A percentile compares a stretch with the other conserved stretches of the same genome.
Conservation (phyloP, 495 filamentous ascomycete genomes). For the Hypoxylon subgilvum region DNA sequence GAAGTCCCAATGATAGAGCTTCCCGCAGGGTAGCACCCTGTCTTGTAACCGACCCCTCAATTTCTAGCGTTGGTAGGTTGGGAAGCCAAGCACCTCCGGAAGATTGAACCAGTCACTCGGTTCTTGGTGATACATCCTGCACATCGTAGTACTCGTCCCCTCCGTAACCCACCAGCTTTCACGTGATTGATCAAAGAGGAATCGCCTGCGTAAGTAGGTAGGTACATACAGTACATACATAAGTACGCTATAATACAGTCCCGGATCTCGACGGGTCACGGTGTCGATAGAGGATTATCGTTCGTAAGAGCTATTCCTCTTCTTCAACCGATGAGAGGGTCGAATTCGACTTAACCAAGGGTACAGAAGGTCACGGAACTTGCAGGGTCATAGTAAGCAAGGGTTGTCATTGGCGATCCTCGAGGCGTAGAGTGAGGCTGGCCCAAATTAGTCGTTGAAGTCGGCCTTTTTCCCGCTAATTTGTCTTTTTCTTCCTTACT, state of each 20-base stretch:
- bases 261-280: no score
- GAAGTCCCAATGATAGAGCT: conserved; percentile 21
- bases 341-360: conserved; percentile 12
- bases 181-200: conserved; percentile 25
- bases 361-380: conserved; percentile 14
- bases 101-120: conserved; percentile 37
- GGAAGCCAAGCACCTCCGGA: conserved; percentile 35
- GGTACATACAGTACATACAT: no score
- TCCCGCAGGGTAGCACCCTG: conserved; percentile 36
- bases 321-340: conserved; percentile 4
- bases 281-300: conserved; percentile 10
- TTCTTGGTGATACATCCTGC: conserved; percentile 26
- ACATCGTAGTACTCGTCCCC: neutral
- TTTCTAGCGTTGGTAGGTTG: conserved; percentile 30
- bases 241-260: no score
- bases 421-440: conserved; percentile 33
- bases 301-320: conserved; percentile 10
- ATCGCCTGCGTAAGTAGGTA: neutral
- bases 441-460: conserved; percentile 28
- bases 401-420: conserved; percentile 32
- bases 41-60: conserved; percentile 35
- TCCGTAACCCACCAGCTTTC: conserved; percentile 14
- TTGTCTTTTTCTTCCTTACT: conserved; percentile 28
- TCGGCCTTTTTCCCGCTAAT: conserved; percentile 31
- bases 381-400: conserved; percentile 28